Evolutionary conservation across 208 protist species (phyloP), one percentile per base, ranked within the genome.

Genomic region (Trypanosomatidae sp.): DNA sequence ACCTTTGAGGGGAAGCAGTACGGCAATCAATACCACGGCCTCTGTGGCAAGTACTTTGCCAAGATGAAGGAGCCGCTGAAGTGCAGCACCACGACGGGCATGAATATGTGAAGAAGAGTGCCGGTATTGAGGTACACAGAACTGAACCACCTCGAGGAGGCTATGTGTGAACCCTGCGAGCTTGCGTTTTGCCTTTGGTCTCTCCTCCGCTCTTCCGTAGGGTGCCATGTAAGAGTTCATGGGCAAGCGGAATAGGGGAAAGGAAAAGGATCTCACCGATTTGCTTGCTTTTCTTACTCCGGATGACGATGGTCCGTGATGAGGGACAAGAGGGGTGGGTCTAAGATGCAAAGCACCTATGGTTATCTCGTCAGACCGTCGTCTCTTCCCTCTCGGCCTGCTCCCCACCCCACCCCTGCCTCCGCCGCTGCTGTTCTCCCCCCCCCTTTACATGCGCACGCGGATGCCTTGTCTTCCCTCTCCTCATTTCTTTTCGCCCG

Each of bases 21-120:
- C 79, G 92, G 92, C 41, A 74, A 86, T 36, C 82, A 90, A 65
- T 96, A 93, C 55, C 80, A 93, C 64, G 90, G 92, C 17, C 71
- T 87, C 13, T 76, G 84, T 12, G 86, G 84, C 3, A 91, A 91
- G 70, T 86, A 88, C 64, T 92, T 91, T 56, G 79, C 80, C 68
- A 83, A 82, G 55, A 79, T 83, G 41, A 64, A 68, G 22, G 84
- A 80, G 30, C 76, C 78, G 9, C 73, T 71, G 15, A 80, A 81
- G 64, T 86, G 65, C 28, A 81, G 30, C 58, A 82, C 83, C 2
- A 86, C 91, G 0, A 94, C 86, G 33, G 84, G 87, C 1, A 94
- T 96, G 53, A 96, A 96, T 62, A 69, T 96, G 17, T 95, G 62
- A 91, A 39, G 49, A 69, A 41, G 30, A 60, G 53, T 46, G 3